These are phyloP conservation scores for Pestalotiopsis sp. DNA, from an alignment of 2,329 filamentous ascomycete species.

Conservation along the genomic window DNA sequence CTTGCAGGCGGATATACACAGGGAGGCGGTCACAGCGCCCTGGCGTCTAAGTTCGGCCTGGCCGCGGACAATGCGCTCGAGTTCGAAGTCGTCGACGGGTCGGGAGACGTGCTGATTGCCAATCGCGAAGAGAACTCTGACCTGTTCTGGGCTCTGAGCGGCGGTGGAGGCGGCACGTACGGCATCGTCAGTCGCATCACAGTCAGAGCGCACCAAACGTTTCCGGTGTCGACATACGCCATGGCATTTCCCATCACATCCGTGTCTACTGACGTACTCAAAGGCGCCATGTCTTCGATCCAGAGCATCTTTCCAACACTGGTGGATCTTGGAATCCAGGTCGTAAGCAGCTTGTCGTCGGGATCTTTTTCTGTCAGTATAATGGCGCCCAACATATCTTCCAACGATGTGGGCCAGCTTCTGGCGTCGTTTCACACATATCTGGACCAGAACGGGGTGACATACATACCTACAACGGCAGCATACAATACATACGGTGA, in stretches of 20 bases:
- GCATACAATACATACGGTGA: neutral
- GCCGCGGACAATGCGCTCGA: conserved; percentile 45
- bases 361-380: neutral
- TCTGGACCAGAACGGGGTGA: neutral
- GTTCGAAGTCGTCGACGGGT: conserved; percentile 19
- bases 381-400: neutral
- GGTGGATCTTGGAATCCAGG: neutral
- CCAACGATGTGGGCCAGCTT: neutral
- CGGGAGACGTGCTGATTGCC: conserved; percentile 35
- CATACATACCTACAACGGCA: neutral
- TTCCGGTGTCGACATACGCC: neutral
- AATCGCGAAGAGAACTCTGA: conserved; percentile 44
- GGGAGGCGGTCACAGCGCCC: conserved; percentile 47
- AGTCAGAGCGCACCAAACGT: conserved; percentile 39
- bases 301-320: neutral
- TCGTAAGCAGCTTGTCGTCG: neutral
- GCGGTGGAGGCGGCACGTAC: conserved; percentile 54
- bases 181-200: conserved; percentile 55
- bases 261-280: neutral
- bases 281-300: neutral
- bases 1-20: conserved; percentile 50
- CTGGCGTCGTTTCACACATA: neutral
- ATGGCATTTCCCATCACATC: neutral
- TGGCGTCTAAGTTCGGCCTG: conserved; percentile 40
- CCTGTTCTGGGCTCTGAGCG: conserved; percentile 57